Evolutionary conservation across 2,329 filamentous ascomycete species (phyloP).

Genomic region (Microsporum canis): DNA sequence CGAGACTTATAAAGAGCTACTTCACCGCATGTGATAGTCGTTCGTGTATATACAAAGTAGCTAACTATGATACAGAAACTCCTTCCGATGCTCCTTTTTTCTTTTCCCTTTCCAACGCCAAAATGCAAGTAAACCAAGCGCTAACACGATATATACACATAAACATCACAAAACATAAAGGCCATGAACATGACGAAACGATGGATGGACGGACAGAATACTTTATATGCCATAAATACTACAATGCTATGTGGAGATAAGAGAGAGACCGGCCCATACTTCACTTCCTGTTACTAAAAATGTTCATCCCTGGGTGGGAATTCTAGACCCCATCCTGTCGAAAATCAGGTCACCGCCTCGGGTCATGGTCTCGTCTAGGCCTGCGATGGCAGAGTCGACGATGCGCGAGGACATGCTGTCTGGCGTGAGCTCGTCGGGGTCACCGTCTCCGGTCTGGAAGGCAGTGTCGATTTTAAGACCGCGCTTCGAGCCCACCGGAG

Average conservation of each 20-base stretch:
- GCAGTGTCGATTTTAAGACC: conserved; percentile 34
- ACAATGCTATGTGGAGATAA: background rate
- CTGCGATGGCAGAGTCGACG: conserved; percentile 35
- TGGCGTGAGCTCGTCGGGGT: conserved; percentile 36
- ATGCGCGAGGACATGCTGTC: conserved; percentile 40
- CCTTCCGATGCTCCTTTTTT: background rate
- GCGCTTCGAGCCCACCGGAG: conserved; percentile 13
- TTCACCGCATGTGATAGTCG: no score
- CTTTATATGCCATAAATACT: background rate
- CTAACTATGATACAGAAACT: background rate
- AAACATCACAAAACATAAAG: background rate
- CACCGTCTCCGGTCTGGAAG: conserved; percentile 24
- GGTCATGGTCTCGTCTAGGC: conserved; percentile 31
- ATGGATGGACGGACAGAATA: background rate
- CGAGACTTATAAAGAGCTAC: no score
- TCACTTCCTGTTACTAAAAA: background rate
- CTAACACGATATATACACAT: background rate
- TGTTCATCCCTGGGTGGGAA: conserved; percentile 12
- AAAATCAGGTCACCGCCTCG: conserved; percentile 29
- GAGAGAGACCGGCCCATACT: background rate
- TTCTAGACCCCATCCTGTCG: conserved; percentile 34
- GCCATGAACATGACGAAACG: background rate
- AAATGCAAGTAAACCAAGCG: background rate
- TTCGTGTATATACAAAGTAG: no score
- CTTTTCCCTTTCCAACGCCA: background rate